Evolutionary conservation across 805 yeast genomes (phyloP).

Genomic region (Wickerhamomyces tratensis): DNA sequence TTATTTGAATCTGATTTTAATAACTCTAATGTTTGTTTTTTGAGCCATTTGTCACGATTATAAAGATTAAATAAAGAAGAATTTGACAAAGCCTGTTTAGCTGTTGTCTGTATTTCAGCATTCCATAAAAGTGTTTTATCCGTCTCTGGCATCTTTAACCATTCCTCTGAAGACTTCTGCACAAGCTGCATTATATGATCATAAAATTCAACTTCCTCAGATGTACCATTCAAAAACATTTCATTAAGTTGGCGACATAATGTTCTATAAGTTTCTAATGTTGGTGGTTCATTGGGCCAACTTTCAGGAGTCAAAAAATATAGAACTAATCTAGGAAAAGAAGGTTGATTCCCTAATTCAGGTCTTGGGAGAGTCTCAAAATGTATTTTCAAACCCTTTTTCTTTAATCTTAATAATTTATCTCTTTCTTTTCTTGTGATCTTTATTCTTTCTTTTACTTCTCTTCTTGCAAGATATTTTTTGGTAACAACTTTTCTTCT

Average conservation of each 20-base stretch:
- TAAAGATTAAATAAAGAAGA: slow-evolving; percentile 34
- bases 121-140: slow-evolving; percentile 33
- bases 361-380: slow-evolving; percentile 28
- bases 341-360: slow-evolving; percentile 30
- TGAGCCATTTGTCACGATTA: slow-evolving; percentile 30
- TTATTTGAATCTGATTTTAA: neutral
- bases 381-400: slow-evolving; percentile 24
- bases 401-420: slow-evolving; percentile 29
- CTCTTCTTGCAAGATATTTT: slow-evolving; percentile 35
- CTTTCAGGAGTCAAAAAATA: slow-evolving; percentile 32
- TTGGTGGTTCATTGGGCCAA: slow-evolving; percentile 49
- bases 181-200: slow-evolving; percentile 27
- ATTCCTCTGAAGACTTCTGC: slow-evolving; percentile 35
- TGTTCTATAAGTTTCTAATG: slow-evolving; percentile 30
- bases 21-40: slow-evolving; percentile 15
- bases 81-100: slow-evolving; percentile 31
- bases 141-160: slow-evolving; percentile 27
- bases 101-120: slow-evolving; percentile 32
- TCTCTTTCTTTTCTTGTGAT: slow-evolving; percentile 36
- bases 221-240: slow-evolving; percentile 9
- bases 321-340: slow-evolving; percentile 39
- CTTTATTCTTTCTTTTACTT: slow-evolving; percentile 36
- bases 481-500: slow-evolving; percentile 31
- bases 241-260: slow-evolving; percentile 19
- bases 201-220: slow-evolving; percentile 6